Conservation (phyloP, 805 yeast species). For the Starmerella apis region DNA sequence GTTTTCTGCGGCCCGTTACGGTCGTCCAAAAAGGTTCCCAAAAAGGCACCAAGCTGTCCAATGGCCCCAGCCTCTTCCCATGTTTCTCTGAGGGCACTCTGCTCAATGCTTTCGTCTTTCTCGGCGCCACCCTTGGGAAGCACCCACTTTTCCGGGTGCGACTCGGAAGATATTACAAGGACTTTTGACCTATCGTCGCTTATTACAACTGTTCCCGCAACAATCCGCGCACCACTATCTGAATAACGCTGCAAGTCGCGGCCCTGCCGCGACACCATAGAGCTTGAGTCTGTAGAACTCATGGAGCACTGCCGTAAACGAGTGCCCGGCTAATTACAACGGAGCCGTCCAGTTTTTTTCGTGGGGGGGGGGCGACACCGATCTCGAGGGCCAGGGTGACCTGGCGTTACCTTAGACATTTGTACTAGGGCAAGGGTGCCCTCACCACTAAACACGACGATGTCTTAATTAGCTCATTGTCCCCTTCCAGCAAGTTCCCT, state of each 20-base stretch:
- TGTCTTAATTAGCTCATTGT: not conserved
- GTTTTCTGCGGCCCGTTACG: slow-evolving; percentile 42
- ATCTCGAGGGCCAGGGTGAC: slow-evolving; percentile 3
- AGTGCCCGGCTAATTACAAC: not conserved
- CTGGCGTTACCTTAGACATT: not conserved
- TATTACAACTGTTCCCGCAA: slow-evolving; percentile 84
- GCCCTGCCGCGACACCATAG: slow-evolving; percentile 33
- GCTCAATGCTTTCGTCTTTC: slow-evolving; percentile 50
- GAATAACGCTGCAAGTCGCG: slow-evolving; percentile 40
- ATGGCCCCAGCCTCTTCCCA: slow-evolving; percentile 97
- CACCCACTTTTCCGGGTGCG: slow-evolving; percentile 65
- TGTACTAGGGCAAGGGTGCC: not conserved
- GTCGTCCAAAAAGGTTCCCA: slow-evolving; percentile 60
- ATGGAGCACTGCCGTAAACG: not conserved
- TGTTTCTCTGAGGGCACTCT: slow-evolving; percentile 71
- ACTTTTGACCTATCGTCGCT: slow-evolving; percentile 49
- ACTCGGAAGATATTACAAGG: slow-evolving; percentile 67
- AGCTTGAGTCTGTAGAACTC: slow-evolving; percentile 20
- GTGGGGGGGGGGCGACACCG: slow-evolving; percentile 2
- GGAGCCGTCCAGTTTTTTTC: not conserved
- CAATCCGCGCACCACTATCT: slow-evolving; percentile 63
- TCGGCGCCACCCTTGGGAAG: slow-evolving; percentile 96
- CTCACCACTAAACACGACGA: not conserved
- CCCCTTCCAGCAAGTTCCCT: no score
- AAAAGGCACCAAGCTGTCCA: slow-evolving; percentile 45